Evolutionary conservation across 805 yeast species (phyloP), one percentile per base, ranked within the genome.

Genomic region (Dipodascus albidus): DNA sequence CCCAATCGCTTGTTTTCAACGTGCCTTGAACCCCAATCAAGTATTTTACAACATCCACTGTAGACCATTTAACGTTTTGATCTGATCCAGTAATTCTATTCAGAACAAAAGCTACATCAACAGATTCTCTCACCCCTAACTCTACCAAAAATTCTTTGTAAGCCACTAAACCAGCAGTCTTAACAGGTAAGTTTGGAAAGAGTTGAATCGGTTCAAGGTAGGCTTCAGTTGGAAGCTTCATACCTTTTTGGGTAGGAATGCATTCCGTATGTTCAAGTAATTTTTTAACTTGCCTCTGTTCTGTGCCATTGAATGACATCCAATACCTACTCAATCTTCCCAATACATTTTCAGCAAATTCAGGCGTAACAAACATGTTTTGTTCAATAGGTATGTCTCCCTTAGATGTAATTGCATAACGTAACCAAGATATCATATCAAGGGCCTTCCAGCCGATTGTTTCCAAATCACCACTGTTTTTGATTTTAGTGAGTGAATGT

Each of bases 221-320:
- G 2, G 70, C 50, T 35, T 70, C 70, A 0, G 50, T 14, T 1
- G 74, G 74, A 15, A 31, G 31, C 51, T 62, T 61, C 66, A 68
- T 64, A 1, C 74, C 74, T 15, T 59, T 57, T 33, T 67, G 67
- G 1, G 74, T 71, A 0, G 74, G 71, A 23, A 70, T 62, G 48
- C 71, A 67, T 3, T 62, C 56, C 8, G 58, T 52, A 2, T 50
- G 23, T 4, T 49, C 19, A 31, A 70, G 50, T 24, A 50, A 23
- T 3, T 54, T 33, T 3, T 23, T 42, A 2, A 67, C 23, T 1
- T 27, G 50, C 4, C 33, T 33, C 22, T 58, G 50, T 14, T 51
- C 52, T 0, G 50, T 38, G 2, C 50, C 23, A 6, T 52, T 31
- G 14, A 62, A 48, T 2, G 58, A 50, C 1, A 41, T 41, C 72